Evolutionary conservation across 768 basidiomycete genomes (phyloP).

Genomic region (Chalciporus piperatus): DNA sequence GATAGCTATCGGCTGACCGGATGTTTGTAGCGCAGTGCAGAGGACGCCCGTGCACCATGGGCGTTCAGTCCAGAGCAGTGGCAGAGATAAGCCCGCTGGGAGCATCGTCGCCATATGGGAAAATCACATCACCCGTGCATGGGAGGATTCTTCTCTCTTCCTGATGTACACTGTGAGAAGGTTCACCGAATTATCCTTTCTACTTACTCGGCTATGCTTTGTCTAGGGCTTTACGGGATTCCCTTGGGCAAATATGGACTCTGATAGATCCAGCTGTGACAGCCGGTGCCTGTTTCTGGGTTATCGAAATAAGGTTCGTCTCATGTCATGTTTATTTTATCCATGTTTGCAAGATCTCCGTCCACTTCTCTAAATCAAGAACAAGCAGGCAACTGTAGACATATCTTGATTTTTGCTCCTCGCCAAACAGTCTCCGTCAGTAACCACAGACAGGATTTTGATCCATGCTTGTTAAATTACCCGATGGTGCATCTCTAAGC

Average conservation of each 20-base stretch:
- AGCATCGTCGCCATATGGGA: constrained; percentile 2
- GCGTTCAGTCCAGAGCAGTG: not conserved
- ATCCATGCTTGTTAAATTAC: constrained; percentile 14
- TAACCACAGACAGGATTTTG: constrained; percentile 18
- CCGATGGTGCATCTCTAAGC: constrained; percentile 13
- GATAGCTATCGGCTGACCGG: not conserved
- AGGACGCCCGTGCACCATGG: not conserved
- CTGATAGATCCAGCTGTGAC: constrained; percentile 7
- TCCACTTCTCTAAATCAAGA: constrained; percentile 21
- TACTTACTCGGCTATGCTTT: constrained; percentile 15
- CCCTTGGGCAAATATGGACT: constrained; percentile 17
- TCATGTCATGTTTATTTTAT: constrained; percentile 31
- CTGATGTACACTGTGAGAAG: constrained; percentile 19
- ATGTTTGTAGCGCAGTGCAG: not conserved
- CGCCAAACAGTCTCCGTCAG: constrained; percentile 16
- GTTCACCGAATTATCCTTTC: constrained; percentile 11
- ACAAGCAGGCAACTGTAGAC: constrained; percentile 9
- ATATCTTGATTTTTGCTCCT: constrained; percentile 12
- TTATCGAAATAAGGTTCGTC: constrained; percentile 29
- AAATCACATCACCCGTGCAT: constrained; percentile 15
- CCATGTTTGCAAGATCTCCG: constrained; percentile 25
- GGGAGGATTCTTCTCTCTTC: constrained; percentile 2
- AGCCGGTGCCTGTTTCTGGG: constrained; percentile 24
- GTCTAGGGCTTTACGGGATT: constrained; percentile 10
- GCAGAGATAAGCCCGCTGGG: constrained; percentile 15